Conservation (phyloP, 257 asterid species). For the Nicotiana knightiana region DNA sequence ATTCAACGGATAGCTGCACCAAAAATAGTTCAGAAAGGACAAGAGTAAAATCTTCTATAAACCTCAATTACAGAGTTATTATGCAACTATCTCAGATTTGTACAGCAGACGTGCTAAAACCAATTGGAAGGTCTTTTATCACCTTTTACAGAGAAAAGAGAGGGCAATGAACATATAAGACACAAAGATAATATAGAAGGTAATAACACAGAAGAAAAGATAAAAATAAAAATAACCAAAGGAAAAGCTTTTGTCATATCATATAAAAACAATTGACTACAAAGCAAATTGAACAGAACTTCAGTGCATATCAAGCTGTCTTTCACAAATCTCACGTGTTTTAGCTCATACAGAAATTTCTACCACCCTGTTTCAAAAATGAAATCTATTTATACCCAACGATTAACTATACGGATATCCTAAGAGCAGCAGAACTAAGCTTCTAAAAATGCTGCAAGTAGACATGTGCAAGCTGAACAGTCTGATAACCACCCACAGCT, state of each 20-base stretch:
- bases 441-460: neutral
- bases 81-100: neutral
- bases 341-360: neutral
- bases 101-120: neutral
- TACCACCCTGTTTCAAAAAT: neutral
- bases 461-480: neutral
- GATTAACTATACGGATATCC: neutral
- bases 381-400: neutral
- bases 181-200: neutral
- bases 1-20: constrained; percentile 88
- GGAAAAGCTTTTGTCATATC: neutral
- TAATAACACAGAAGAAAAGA: neutral
- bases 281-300: constrained; percentile 3
- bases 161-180: neutral
- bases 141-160: neutral
- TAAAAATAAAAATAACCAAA: neutral
- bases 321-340: neutral
- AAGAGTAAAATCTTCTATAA: neutral
- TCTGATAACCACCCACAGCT: neutral
- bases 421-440: neutral
- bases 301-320: neutral
- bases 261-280: neutral
- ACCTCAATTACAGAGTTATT: neutral
- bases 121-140: neutral
- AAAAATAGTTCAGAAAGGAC: neutral